These are phyloP conservation scores for Linaria vulgaris DNA, from an alignment of 257 asterid genomes.

Conservation along the genomic window DNA sequence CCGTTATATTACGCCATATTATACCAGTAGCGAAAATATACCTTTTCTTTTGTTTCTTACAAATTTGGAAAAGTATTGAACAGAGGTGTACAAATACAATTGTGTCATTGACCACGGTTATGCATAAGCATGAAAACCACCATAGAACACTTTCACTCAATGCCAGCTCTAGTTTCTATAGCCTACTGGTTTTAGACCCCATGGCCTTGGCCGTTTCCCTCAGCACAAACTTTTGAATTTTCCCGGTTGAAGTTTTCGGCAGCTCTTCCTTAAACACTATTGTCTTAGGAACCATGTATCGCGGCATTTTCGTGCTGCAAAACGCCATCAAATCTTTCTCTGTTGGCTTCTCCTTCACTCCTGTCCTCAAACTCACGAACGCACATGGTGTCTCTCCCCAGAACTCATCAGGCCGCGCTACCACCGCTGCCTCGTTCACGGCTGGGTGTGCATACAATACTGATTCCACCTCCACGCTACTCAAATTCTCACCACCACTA, in stretches of 20 bases:
- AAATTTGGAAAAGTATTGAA: no score
- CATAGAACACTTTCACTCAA: no score
- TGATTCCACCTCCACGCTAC: conserved; percentile 84
- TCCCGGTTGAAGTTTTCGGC: conserved; percentile 84
- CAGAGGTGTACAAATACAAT: no score
- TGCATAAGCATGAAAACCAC: no score
- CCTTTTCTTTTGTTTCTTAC: no score
- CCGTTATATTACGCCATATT: no score
- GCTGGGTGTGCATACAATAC: conserved; percentile 68
- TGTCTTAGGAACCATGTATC: conserved; percentile 70
- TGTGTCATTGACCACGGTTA: no score
- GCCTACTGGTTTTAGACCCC: conserved; percentile 38
- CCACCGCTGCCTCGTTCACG: conserved; percentile 84
- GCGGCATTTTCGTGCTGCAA: conserved; percentile 56
- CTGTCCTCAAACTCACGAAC: conserved; percentile 60
- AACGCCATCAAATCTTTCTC: conserved; percentile 55
- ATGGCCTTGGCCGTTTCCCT: conserved; percentile 57
- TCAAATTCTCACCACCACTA: conserved; percentile 78
- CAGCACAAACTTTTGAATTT: conserved; percentile 64
- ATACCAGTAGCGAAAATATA: no score
- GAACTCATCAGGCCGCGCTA: conserved; percentile 70
- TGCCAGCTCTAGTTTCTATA: conserved; percentile 31
- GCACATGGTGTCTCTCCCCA: conserved; percentile 94
- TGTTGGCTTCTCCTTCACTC: conserved; percentile 33
- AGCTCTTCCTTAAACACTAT: conserved; percentile 59